Evolutionary conservation across 352 stramenopile species (phyloP).

Genomic region (Thraustochytrium sp.): DNA sequence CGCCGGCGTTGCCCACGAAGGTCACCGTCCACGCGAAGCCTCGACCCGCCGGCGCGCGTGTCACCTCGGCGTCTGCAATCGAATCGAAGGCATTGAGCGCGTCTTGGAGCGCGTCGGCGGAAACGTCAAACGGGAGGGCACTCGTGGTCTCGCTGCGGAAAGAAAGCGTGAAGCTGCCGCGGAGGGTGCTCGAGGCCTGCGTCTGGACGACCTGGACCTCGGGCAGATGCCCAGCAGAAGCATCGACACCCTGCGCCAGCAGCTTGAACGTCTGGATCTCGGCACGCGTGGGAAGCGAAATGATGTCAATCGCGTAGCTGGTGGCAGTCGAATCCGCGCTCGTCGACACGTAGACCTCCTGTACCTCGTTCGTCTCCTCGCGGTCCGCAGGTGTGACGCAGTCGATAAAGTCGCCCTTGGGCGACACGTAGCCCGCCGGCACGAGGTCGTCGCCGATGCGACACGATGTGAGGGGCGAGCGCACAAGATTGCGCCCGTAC

Average conservation of each 20-base stretch:
- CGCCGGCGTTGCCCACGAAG: slow-evolving; percentile 37
- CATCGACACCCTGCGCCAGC: background rate
- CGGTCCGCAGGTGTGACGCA: background rate
- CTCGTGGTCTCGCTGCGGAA: background rate
- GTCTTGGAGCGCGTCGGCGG: background rate
- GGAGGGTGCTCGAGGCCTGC: background rate
- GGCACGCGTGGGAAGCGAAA: background rate
- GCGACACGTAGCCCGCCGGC: background rate
- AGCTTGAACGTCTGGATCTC: background rate
- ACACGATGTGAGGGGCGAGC: slow-evolving; percentile 18
- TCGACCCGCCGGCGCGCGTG: background rate
- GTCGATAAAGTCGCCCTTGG: background rate
- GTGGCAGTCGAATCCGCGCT: background rate
- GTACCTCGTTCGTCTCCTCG: background rate
- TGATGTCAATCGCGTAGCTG: background rate
- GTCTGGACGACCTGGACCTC: slow-evolving; percentile 4
- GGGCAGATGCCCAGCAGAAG: background rate
- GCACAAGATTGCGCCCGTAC: slow-evolving; percentile 7
- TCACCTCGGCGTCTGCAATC: background rate
- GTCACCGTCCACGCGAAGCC: slow-evolving; percentile 19
- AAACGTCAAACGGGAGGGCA: background rate
- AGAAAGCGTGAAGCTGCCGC: background rate
- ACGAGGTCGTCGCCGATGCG: slow-evolving; percentile 7
- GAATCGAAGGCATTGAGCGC: background rate
- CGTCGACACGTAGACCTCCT: background rate